Base-by-base conservation (phyloP, 192 early-diverging fungal species). In the Coemansia sp. region DNA sequence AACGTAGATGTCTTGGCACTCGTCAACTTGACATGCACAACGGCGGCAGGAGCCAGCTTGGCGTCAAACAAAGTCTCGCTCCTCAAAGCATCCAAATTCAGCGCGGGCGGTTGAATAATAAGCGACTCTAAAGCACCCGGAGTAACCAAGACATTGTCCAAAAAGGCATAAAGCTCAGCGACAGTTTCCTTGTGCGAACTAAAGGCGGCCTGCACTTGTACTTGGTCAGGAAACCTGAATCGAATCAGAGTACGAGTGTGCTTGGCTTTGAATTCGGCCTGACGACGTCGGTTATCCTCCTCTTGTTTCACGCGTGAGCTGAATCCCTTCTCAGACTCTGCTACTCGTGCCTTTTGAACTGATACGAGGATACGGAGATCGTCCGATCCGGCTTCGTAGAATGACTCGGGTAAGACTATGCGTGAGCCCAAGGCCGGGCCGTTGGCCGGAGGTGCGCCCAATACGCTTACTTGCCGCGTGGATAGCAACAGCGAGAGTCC, bases 221-320 rank as follows among this genome's bases (percentile, higher is more conserved):
- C 75, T 30, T 85, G 81, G 77, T 96, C 94, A 8, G 93, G 91
- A 72, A 98, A 93, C 23, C 90, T 86, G n/a, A 96, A 87, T 2
- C 96, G 88, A 32, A 98, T 88, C 6, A 82, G 75, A 0, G 92
- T 89, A 52, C 76, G 67, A 13, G 76, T 67, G 50, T 78, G 65
- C 52, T 68, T 64, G 42, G 63, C 28, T 30, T 66, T 53, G 21
- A 71, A 75, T 42, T 67, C 64, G 10, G 68, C 70, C 6, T 64
- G 67, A 37, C 66, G 62, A 40, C 87, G 86, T 55, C 88, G 59
- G 11, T 87, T 87, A 65, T 95, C 90, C 21, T 85, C 69, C 11
- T 94, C 92, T n/a, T 96, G 84, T 69, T 89, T 87, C 6, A 86
- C 74, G 44, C 91, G 87, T 7, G 93, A 95, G 70, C 92, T 93